phyloP scores from a whole-genome alignment of 805 yeast species.

The Ogataea saltuana region DNA sequence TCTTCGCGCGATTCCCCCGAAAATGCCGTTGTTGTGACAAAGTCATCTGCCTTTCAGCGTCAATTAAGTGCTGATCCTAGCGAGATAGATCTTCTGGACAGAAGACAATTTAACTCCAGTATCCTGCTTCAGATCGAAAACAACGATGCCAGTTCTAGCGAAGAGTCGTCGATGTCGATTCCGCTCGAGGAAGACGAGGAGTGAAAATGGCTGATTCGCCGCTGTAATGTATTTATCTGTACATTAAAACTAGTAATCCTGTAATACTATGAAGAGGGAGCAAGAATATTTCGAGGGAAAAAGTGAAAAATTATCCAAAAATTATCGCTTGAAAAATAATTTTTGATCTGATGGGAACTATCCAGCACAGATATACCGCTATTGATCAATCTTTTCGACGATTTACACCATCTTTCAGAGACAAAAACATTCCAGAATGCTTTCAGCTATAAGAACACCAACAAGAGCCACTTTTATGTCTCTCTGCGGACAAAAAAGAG shows the following conservation, averaged over 20 bases:
- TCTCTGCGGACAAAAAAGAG: slow-evolving; percentile 14
- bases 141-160: slow-evolving; percentile 7
- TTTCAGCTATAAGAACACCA: slow-evolving; percentile 1
- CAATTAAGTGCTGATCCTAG: neutral
- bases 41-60: neutral
- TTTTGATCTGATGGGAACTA: too few species aligned
- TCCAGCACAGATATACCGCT: too few species aligned
- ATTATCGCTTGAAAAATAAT: too few species aligned
- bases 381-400: too few species aligned
- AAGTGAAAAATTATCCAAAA: too few species aligned
- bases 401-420: too few species aligned
- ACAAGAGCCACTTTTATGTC: neutral
- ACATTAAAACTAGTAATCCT: neutral
- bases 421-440: neutral
- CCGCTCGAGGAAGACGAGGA: slow-evolving; percentile 28
- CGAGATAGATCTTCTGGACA: slow-evolving; percentile 18
- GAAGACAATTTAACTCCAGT: slow-evolving; percentile 18
- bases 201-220: neutral
- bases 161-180: slow-evolving; percentile 15
- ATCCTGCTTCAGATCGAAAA: slow-evolving; percentile 15
- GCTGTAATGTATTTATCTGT: slow-evolving; percentile 4
- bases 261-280: neutral
- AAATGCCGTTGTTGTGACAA: neutral
- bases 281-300: too few species aligned
- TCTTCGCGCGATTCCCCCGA: too few species aligned